phyloP scores from a whole-genome alignment of 768 basidiomycete species.

The Hygrophoropsis aurantiaca region DNA sequence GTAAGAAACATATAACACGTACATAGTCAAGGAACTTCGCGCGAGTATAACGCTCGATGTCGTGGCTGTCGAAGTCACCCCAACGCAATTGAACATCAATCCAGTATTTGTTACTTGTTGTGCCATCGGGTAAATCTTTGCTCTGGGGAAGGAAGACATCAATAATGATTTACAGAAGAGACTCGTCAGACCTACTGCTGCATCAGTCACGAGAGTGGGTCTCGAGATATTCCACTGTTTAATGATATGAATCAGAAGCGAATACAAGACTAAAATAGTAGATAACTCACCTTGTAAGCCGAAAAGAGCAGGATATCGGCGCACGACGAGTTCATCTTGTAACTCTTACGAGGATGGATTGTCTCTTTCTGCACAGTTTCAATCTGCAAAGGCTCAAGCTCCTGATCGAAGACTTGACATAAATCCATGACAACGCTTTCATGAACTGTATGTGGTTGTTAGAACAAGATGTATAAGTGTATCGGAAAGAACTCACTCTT shows the following conservation, averaged over 20 bases:
- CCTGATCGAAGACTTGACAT: conserved; percentile 99
- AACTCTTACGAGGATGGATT: conserved; percentile 98
- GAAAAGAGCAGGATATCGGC: conserved; percentile 98
- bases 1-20: conserved; percentile 24
- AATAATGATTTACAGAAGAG: conserved; percentile 1
- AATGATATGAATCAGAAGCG: not conserved
- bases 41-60: conserved; percentile 97
- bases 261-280: not conserved
- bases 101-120: conserved; percentile 99
- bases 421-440: conserved; percentile 93
- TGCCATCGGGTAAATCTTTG: conserved; percentile 97
- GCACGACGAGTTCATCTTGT: conserved; percentile 99
- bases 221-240: conserved; percentile 94
- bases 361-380: conserved; percentile 99
- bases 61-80: conserved; percentile 99
- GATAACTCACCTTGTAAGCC: conserved; percentile 65
- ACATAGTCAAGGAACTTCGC: conserved; percentile 99
- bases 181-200: conserved; percentile 40
- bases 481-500: conserved; percentile 68
- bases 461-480: conserved; percentile 23
- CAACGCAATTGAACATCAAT: conserved; percentile 92
- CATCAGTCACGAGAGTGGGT: conserved; percentile 90
- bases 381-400: conserved; percentile 95
- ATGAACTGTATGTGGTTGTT: conserved; percentile 52
- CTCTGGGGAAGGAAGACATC: conserved; percentile 42